Percentiles rank a stretch among this genome's conserved stretches.
Evolutionary conservation across 73 alveolate genomes (phyloP).

Genomic region (Halteria grandinella): DNA sequence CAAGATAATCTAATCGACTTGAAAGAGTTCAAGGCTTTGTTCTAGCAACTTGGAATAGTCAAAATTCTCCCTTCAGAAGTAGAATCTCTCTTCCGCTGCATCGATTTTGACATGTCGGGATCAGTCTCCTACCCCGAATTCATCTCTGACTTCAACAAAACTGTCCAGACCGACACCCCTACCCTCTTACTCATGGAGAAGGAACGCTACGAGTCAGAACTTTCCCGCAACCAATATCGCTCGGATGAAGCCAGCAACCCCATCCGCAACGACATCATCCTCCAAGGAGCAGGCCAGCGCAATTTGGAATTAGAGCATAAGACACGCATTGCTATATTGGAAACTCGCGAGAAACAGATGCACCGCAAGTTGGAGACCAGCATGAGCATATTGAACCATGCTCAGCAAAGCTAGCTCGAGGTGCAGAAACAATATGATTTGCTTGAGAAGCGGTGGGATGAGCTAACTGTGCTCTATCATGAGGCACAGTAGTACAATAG

Average conservation of each 20-base stretch:
- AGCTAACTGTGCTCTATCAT: slow-evolving; percentile 48
- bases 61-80: slow-evolving; percentile 16
- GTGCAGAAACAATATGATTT: slow-evolving; percentile 49
- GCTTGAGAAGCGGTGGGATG: slow-evolving; percentile 62
- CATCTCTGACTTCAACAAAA: slow-evolving; percentile 46
- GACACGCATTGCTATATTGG: slow-evolving; percentile 50
- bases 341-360: slow-evolving; percentile 65
- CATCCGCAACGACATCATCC: neutral
- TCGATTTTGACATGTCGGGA: slow-evolving; percentile 69
- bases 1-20: slow-evolving; percentile 40
- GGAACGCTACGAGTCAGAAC: neutral
- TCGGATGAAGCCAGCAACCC: neutral
- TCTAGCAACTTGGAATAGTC: no score
- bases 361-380: slow-evolving; percentile 18
- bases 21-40: slow-evolving; percentile 65
- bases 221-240: neutral
- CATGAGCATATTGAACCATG: slow-evolving; percentile 45
- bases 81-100: slow-evolving; percentile 45
- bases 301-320: slow-evolving; percentile 24
- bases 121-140: slow-evolving; percentile 67
- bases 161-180: neutral
- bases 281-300: neutral
- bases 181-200: neutral
- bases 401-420: slow-evolving; percentile 1
- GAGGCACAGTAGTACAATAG: slow-evolving; percentile 29